Conservation (phyloP, 306 rosid species). For the Inga leiocalycina region DNA sequence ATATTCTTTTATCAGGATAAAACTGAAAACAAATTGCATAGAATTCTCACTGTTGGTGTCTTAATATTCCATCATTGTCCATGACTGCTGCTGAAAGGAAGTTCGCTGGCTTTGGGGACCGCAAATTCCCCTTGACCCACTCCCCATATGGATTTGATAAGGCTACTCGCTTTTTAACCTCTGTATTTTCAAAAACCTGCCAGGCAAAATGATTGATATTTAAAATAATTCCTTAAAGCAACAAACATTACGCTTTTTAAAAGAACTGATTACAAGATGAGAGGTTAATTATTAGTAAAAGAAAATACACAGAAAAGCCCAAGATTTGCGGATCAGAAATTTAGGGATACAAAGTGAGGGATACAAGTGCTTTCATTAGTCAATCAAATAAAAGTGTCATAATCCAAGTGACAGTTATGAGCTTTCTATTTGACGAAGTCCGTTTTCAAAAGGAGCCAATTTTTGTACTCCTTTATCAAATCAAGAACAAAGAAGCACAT, state of each 20-base stretch:
- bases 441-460: neutral
- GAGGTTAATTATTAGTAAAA: neutral
- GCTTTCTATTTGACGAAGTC: neutral
- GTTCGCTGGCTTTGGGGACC: slow-evolving; percentile 71
- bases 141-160: slow-evolving; percentile 84
- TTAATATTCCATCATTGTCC: slow-evolving; percentile 80
- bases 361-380: slow-evolving; percentile 13
- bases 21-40: slow-evolving; percentile 16
- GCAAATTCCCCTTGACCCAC: slow-evolving; percentile 85
- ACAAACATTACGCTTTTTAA: slow-evolving; percentile 14
- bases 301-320: neutral
- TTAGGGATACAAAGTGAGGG: slow-evolving; percentile 22
- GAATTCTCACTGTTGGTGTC: slow-evolving; percentile 92
- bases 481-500: neutral
- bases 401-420: neutral
- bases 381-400: neutral
- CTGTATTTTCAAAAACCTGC: slow-evolving; percentile 95
- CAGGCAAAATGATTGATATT: slow-evolving; percentile 40
- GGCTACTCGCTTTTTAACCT: slow-evolving; percentile 94
- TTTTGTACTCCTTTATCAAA: neutral
- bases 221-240: slow-evolving; percentile 18
- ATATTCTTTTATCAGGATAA: slow-evolving; percentile 9
- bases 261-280: slow-evolving; percentile 6
- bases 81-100: slow-evolving; percentile 75
- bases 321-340: slow-evolving; percentile 21